A percentile compares a stretch with the other conserved stretches of the same genome.
Conservation (phyloP, 2,329 filamentous ascomycete genomes). For the Hymenoscyphus fructigenus region DNA sequence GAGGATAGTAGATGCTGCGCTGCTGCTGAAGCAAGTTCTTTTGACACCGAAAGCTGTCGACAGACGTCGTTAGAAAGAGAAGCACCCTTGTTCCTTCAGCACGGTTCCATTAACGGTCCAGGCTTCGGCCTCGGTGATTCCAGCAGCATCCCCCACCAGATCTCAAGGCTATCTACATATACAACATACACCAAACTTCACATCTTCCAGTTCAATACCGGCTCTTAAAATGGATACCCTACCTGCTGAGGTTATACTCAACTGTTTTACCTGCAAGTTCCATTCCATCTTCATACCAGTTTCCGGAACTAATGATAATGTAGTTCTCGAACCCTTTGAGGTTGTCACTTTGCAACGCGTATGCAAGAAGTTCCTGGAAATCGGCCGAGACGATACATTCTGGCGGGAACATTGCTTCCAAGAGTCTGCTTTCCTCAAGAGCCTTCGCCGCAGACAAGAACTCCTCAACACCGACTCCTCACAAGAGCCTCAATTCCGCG, state of each 20-base stretch:
- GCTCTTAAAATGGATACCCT: conserved; percentile 24
- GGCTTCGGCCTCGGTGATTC: not conserved
- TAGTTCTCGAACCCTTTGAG: conserved; percentile 63
- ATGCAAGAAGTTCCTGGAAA: conserved; percentile 61
- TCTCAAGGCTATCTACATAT: not conserved
- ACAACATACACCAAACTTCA: not conserved
- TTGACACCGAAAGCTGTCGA: too few species aligned
- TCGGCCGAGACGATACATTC: conserved; percentile 71
- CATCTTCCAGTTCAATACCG: not conserved
- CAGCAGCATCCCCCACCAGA: not conserved
- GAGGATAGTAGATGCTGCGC: too few species aligned
- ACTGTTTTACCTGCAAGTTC: conserved; percentile 31
- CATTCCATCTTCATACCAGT: not conserved
- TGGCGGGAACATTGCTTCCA: conserved; percentile 78
- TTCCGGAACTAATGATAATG: not conserved
- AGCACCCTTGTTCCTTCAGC: not conserved
- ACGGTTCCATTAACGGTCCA: not conserved
- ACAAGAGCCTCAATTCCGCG: conserved; percentile 42
- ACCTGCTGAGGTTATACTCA: conserved; percentile 34
- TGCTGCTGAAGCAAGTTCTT: too few species aligned
- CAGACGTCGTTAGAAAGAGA: not conserved
- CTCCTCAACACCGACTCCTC: conserved; percentile 40
- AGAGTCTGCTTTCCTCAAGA: conserved; percentile 63
- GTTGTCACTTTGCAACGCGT: conserved; percentile 69
- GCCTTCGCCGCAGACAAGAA: conserved; percentile 54